These are phyloP conservation scores for Neopestalotiopsis sp. DNA, from an alignment of 2,329 filamentous ascomycete genomes.

Conservation along the genomic window DNA sequence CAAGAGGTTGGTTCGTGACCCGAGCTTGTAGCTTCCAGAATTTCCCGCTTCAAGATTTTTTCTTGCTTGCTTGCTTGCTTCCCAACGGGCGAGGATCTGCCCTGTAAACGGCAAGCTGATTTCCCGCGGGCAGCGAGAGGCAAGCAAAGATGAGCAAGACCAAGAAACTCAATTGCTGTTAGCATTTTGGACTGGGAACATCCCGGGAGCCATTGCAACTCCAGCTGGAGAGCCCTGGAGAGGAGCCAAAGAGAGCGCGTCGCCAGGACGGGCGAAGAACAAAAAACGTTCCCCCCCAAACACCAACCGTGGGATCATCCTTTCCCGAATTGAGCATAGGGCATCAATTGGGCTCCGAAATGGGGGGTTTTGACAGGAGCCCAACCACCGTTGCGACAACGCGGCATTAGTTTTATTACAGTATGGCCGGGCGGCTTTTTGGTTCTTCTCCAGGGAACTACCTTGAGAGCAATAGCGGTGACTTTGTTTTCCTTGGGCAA, in stretches of 20 bases:
- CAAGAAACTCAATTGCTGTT: constrained; percentile 11
- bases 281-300: constrained; percentile 1
- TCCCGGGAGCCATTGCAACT: constrained; percentile 17
- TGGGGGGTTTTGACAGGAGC: constrained; percentile 10
- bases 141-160: constrained; percentile 5
- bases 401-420: constrained; percentile 11
- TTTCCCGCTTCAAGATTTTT: constrained; percentile 7
- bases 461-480: constrained; percentile 36
- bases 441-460: constrained; percentile 29
- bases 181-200: constrained; percentile 20
- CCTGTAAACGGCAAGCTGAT: constrained; percentile 12
- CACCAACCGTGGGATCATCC: constrained; percentile 14
- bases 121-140: not conserved
- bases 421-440: not conserved
- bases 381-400: constrained; percentile 14
- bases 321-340: constrained; percentile 17
- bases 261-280: constrained; percentile 5
- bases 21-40: not conserved
- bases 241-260: not conserved
- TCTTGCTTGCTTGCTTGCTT: not conserved
- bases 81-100: constrained; percentile 18
- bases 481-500: constrained; percentile 37
- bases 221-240: constrained; percentile 2
- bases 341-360: constrained; percentile 18
- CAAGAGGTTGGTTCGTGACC: constrained; percentile 18